These are phyloP conservation scores for Themeda triandra DNA, from an alignment of 176 grass and related monocot species.

Conservation along the genomic window DNA sequence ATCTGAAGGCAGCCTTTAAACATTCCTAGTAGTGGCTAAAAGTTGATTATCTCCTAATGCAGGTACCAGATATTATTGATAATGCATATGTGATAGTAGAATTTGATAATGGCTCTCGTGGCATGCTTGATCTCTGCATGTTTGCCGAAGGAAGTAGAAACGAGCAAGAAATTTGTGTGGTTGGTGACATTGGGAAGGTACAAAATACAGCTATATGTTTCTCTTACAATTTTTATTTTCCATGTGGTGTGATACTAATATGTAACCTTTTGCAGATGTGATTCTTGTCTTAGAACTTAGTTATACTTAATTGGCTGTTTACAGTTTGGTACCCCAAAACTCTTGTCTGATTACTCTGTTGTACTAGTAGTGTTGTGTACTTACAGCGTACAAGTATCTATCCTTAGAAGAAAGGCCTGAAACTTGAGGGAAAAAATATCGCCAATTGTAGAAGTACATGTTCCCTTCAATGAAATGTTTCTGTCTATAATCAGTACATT, in stretches of 20 bases:
- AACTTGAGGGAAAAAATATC: too few species aligned
- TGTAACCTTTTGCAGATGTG: not conserved
- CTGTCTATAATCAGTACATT: not conserved
- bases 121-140: conserved; percentile 97
- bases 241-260: not conserved
- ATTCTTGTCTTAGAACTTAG: not conserved
- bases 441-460: too few species aligned
- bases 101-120: conserved; percentile 90
- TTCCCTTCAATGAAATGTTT: too few species aligned
- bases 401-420: not conserved
- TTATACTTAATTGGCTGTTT: not conserved
- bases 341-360: too few species aligned
- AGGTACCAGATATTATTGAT: conserved; percentile 95
- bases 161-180: conserved; percentile 93
- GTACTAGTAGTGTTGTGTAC: too few species aligned
- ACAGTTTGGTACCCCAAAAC: too few species aligned
- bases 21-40: conserved; percentile 3
- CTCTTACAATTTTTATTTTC: not conserved
- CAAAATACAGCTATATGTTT: not conserved
- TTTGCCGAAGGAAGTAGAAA: conserved; percentile 97
- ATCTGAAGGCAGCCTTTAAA: too few species aligned
- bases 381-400: not conserved
- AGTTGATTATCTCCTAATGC: conserved; percentile 11
- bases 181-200: conserved; percentile 92
- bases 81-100: conserved; percentile 94